Evolutionary conservation across 306 rosid genomes (phyloP), one percentile per base, ranked within the genome.

Genomic region (Sphenostylis stenocarpa): DNA sequence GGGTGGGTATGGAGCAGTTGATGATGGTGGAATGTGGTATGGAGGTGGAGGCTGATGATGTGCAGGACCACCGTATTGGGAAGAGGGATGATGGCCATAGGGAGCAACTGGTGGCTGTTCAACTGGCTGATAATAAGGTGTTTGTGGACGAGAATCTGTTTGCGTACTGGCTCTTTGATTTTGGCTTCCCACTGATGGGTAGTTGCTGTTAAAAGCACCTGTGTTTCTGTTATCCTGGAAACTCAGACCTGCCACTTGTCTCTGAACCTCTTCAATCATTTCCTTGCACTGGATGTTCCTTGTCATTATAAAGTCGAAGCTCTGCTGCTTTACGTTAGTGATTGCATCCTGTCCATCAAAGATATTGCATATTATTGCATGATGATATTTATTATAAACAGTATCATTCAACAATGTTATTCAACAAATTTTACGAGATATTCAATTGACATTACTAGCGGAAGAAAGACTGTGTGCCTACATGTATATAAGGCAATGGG

Each of bases 231-330:
- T 65, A 78, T 92, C 98, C 87, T 92, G 98, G 86, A 95, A 92
- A 86, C 78, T 88, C 72, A 95, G 88, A 81, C 97, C 97, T 1
- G 97, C 88, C 72, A 92, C 85, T 81, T 92, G 92, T 77, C 97
- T 88, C 84, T 92, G 99, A 67, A 95, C 96, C 80, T 95, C 99
- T 71, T 95, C 97, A 51, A 91, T 92, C 97, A 92, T 95, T 84
- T 95, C 99, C 33, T 93, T 85, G 86, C 97, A 89, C 77, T 95
- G 99, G 81, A 92, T 92, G 88, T 91, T 95, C 86, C 99, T 88
- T 14, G 99, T 95, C 99, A 95, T 95, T 58, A 88, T 87, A 64
- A 92, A 95, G 86, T 95, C 99, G 65, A 86, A 90, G 87, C 99
- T 88, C 81, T 95, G 99, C 87, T 95, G 99, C 89, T 92, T 95